Conservation (phyloP, 78 protist species). For the Chrysochromulina parva region DNA sequence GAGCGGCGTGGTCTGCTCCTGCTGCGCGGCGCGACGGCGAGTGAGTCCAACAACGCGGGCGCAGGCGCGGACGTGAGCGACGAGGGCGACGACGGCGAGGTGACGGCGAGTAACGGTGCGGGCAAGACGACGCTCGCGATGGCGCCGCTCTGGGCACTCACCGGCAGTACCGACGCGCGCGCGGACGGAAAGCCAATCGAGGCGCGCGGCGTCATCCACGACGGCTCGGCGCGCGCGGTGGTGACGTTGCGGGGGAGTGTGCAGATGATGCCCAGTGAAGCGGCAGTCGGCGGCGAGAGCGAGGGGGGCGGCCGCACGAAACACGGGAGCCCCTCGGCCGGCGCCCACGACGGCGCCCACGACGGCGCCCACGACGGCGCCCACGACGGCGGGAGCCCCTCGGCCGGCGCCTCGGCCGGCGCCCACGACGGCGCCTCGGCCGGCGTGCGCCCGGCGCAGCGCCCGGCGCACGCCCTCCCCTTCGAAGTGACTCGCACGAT, state of each 20-base stretch:
- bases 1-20: background rate
- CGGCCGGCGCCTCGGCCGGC: background rate
- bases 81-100: no score
- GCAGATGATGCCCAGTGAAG: background rate
- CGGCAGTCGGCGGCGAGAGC: background rate
- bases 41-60: background rate
- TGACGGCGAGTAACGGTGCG: background rate
- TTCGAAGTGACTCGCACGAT: background rate
- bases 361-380: no score
- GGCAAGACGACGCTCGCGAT: conserved; percentile 5
- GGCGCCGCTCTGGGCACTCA: conserved; percentile 10
- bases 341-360: no score
- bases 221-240: background rate
- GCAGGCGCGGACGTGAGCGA: background rate
- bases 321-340: background rate
- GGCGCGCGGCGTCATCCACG: background rate
- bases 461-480: background rate
- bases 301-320: background rate
- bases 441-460: no score
- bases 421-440: background rate
- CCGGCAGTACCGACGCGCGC: conserved; percentile 8
- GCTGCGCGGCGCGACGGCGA: background rate
- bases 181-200: background rate
- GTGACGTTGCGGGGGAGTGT: background rate
- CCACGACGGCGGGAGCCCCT: background rate